These are phyloP conservation scores for Pestalotiopsis sp. DNA, from an alignment of 2,329 filamentous ascomycete genomes.

Conservation along the genomic window DNA sequence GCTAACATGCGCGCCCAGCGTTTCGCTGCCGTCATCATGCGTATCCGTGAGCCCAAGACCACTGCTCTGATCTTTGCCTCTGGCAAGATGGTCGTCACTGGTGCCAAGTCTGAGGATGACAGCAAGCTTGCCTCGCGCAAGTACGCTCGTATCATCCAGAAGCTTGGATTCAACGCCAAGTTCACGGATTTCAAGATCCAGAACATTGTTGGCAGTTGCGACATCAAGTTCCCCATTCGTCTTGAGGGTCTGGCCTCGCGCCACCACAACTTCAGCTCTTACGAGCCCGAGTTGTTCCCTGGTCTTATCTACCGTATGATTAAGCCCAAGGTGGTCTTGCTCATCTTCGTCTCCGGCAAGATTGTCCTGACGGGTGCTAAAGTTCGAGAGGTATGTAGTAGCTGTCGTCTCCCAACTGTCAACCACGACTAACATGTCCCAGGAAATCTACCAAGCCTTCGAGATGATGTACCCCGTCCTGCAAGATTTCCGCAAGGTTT, in stretches of 20 bases:
- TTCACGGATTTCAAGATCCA: slow-evolving; percentile 99
- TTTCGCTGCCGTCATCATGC: slow-evolving; percentile 99
- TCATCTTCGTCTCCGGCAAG: slow-evolving; percentile 98
- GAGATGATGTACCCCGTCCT: slow-evolving; percentile 97
- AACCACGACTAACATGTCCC: neutral
- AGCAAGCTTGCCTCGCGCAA: slow-evolving; percentile 96
- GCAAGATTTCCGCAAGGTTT: slow-evolving; percentile 69
- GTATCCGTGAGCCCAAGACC: slow-evolving; percentile 98
- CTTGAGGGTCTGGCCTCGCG: slow-evolving; percentile 93
- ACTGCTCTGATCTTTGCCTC: slow-evolving; percentile 97
- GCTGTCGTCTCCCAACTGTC: neutral
- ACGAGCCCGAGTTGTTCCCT: slow-evolving; percentile 97
- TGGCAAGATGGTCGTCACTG: slow-evolving; percentile 99
- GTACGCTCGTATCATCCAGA: slow-evolving; percentile 99
- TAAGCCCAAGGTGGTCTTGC: slow-evolving; percentile 97
- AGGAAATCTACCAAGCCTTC: slow-evolving; percentile 93
- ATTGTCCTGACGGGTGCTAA: slow-evolving; percentile 98
- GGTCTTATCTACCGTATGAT: slow-evolving; percentile 99
- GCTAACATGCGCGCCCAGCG: slow-evolving; percentile 60
- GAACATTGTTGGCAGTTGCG: slow-evolving; percentile 98
- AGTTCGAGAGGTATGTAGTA: slow-evolving; percentile 68
- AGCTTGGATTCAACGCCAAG: slow-evolving; percentile 98
- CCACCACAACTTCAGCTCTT: slow-evolving; percentile 99
- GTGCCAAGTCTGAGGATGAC: slow-evolving; percentile 97
- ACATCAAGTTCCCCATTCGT: slow-evolving; percentile 99